Percentiles rank a stretch among this genome's conserved stretches.
phyloP scores from a whole-genome alignment of 345 rosid species.

The Acer negundo region DNA sequence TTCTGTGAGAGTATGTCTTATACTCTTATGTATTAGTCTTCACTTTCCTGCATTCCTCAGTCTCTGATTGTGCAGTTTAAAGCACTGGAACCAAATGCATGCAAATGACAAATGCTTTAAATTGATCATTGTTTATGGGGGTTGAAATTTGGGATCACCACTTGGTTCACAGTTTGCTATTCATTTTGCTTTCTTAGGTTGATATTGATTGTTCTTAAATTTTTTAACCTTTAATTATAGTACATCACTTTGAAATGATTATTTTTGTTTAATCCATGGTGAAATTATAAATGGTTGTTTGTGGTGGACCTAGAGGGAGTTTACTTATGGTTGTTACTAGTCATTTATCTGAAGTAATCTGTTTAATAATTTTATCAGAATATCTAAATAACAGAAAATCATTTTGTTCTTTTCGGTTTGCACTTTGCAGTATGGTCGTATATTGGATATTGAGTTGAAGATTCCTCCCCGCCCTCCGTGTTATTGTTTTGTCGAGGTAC shows the following conservation, averaged over 20 bases:
- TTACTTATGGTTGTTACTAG: background rate
- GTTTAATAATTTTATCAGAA: background rate
- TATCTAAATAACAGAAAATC: background rate
- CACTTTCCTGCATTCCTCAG: background rate
- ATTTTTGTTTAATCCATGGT: background rate
- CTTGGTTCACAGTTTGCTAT: background rate
- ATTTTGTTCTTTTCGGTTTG: slow-evolving; percentile 13
- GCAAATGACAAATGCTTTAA: background rate
- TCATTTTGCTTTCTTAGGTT: background rate
- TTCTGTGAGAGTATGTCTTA: background rate
- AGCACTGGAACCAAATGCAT: background rate
- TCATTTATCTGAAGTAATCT: background rate
- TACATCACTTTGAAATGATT: background rate
- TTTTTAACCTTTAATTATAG: background rate
- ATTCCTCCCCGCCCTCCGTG: slow-evolving; percentile 95
- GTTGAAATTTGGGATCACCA: background rate
- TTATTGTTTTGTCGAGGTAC: slow-evolving; percentile 96
- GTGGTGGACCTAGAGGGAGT: background rate
- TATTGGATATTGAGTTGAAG: slow-evolving; percentile 90
- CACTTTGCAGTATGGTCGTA: slow-evolving; percentile 78
- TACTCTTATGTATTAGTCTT: background rate
- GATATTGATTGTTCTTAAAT: background rate
- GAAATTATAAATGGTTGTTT: background rate
- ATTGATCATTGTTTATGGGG: background rate
- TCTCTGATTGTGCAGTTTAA: background rate